Evolutionary conservation across 2,329 filamentous ascomycete genomes (phyloP).

Genomic region (Phyllosticta capitalensis): DNA sequence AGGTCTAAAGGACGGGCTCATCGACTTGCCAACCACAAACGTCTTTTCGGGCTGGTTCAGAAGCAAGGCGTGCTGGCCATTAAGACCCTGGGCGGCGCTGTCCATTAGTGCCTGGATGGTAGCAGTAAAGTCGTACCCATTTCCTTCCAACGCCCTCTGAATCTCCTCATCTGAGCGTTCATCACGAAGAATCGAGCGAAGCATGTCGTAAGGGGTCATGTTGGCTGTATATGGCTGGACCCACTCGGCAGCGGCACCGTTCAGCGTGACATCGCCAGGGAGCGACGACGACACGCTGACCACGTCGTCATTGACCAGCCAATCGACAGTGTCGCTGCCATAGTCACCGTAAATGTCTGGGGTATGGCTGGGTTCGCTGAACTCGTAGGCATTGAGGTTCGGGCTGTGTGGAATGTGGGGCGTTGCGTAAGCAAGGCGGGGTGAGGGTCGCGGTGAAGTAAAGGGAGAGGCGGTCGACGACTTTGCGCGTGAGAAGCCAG

Average conservation of each 20-base stretch:
- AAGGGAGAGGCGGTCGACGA: slow-evolving; percentile 79
- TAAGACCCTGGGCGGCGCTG: slow-evolving; percentile 39
- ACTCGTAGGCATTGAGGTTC: slow-evolving; percentile 89
- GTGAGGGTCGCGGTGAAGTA: slow-evolving; percentile 85
- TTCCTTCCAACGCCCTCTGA: slow-evolving; percentile 75
- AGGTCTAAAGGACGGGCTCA: slow-evolving; percentile 62
- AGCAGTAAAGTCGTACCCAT: slow-evolving; percentile 87
- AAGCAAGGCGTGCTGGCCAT: slow-evolving; percentile 31
- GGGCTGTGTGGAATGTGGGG: slow-evolving; percentile 90
- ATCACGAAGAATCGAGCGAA: slow-evolving; percentile 86
- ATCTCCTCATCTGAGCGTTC: slow-evolving; percentile 89
- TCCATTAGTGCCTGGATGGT: slow-evolving; percentile 88
- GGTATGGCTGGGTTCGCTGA: slow-evolving; percentile 69
- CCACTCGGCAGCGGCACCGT: slow-evolving; percentile 74
- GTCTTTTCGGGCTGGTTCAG: slow-evolving; percentile 48
- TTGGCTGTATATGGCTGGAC: slow-evolving; percentile 60
- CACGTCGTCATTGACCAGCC: slow-evolving; percentile 84
- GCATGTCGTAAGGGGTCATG: slow-evolving; percentile 97
- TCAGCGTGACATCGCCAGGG: slow-evolving; percentile 60
- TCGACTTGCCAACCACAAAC: slow-evolving; percentile 81
- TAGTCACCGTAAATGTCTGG: slow-evolving; percentile 85
- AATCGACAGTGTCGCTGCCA: slow-evolving; percentile 91
- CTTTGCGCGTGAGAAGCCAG: slow-evolving; percentile 66
- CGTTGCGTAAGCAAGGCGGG: slow-evolving; percentile 78
- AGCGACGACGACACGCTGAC: slow-evolving; percentile 68